Evolutionary conservation across 305 asterid genomes (phyloP), one percentile per base, ranked within the genome.

Genomic region (Striga hermonthica): DNA sequence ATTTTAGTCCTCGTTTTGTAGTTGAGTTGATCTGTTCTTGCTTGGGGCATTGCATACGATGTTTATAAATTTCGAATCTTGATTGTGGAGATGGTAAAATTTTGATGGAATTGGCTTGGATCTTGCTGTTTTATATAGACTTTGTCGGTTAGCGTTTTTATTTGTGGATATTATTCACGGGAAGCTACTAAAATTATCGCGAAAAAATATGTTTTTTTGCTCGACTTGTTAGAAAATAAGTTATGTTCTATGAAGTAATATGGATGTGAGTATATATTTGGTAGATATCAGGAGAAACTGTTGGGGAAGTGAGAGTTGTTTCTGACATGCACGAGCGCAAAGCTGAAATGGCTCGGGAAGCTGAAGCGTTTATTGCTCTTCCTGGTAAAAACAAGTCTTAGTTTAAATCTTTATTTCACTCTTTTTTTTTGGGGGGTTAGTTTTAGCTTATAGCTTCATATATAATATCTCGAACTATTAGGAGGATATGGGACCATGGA

Each of bases 401-500:
- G 50, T 57, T 14, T 9, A 57, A 1, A 16, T 53, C 57, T 1
- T 10, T 8, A 43, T 7, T 45, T 58, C 9, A 15, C 9, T 36
- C 2, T 1, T 22, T 22, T 22, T 22, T 22, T n/a, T n/a, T n/a
- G n/a, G n/a, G n/a, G n/a, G n/a, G n/a, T n/a, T n/a, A n/a, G n/a
- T n/a, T 3, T 49, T 59, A n/a, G 12, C 47, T 54, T 67, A 55
- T 38, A 54, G 65, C 22, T 28, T 7, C 34, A 3, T 3, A 10
- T 58, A 63, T 37, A n/a, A 22, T 74, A 75, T 58, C 62, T 11
- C 74, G 41, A 52, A 47, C 45, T 35, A 55, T 61, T 76, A 94
- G 99, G 99, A 60, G 99, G 99, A 65, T 94, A 88, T 75, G 99
- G 99, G 53, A 94, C 99, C 34, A 83, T 94, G 99, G 99, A 94